Base-by-base conservation (phyloP, 495 filamentous ascomycete species). In the Neurospora sp. region DNA sequence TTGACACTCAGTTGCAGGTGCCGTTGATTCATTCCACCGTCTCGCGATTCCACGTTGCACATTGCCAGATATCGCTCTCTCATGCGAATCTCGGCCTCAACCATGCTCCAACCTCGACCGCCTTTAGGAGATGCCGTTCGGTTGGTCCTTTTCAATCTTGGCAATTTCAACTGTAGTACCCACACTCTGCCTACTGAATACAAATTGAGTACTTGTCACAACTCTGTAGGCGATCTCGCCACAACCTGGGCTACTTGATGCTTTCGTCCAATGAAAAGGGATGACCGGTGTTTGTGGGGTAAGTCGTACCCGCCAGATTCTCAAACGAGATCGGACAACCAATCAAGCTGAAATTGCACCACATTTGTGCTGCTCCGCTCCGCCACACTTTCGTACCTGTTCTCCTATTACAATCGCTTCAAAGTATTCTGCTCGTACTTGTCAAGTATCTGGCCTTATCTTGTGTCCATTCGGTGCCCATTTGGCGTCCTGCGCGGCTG, bases 311-410 rank as follows among this genome's bases (percentile, higher is more conserved):
- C 54, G 28, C 15, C 54, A 9, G 13, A 9, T 66, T 66, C 54
- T 66, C 54, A 34, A 66, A 66, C 54, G 15, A 15, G 28, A 28
- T 66, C 54, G 54, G 28, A 66, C 7, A 31, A 19, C n/a, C 71
- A 43, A 72, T 38, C 71, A 73, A 73, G 37, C 43, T 45, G 74
- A 77, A 59, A 77, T 78, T 77, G 54, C 66, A 73, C 70, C 73
- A 72, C 76, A 70, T 77, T 71, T 75, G 74, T 69, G 19, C 74
- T 37, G 21, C 2, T n/a, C 15, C 69, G 71, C 77, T 78, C 75
- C 77, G 75, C 77, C 75, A 78, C 77, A 34, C 21, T 39, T 17
- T 48, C 34, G 74, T 73, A 73, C 71, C 37, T 74, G 39, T 70
- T 31, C 73, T 69, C 77, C 72, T 73, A 78, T 62, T 71, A 31